Conservation (phyloP, 805 yeast genomes). For the Zygoascus biomembranicola region DNA sequence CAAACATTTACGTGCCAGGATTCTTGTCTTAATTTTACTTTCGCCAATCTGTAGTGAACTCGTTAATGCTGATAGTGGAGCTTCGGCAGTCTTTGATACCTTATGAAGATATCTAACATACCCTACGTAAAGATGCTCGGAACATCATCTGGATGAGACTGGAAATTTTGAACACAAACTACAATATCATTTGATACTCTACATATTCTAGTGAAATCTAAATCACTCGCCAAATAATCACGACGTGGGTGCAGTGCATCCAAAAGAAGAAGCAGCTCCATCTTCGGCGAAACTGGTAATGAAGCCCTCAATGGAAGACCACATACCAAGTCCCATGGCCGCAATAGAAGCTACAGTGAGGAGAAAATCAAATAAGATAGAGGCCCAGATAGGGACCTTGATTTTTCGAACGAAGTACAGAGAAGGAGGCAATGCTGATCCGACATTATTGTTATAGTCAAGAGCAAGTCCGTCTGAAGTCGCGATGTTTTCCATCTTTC, state of each 20-base stretch:
- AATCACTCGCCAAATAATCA: no score
- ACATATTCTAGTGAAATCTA: no score
- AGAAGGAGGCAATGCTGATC: conserved; percentile 25
- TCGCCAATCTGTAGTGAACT: no score
- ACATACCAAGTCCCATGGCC: conserved; percentile 24
- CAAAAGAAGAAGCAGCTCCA: conserved; percentile 11
- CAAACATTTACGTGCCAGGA: no score
- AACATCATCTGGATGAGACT: no score
- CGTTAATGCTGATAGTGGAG: no score
- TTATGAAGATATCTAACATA: no score
- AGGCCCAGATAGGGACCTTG: conserved; percentile 24
- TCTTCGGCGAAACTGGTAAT: conserved; percentile 11
- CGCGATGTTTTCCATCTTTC: not conserved
- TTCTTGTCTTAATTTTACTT: no score
- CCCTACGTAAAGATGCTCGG: no score
- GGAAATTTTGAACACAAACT: no score
- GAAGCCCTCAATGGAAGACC: conserved; percentile 17
- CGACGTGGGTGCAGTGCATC: conserved; percentile 10
- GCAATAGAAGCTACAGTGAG: conserved; percentile 27
- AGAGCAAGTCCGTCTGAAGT: not conserved
- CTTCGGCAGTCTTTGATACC: no score
- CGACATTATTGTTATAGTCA: conserved; percentile 8
- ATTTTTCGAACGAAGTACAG: conserved; percentile 27
- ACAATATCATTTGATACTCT: no score
- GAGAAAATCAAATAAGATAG: conserved; percentile 16